Percentiles rank a stretch among this genome's conserved stretches.
These are phyloP conservation scores for Trichophyton schoenleinii DNA, from an alignment of 2,329 filamentous ascomycete genomes.

Conservation along the genomic window DNA sequence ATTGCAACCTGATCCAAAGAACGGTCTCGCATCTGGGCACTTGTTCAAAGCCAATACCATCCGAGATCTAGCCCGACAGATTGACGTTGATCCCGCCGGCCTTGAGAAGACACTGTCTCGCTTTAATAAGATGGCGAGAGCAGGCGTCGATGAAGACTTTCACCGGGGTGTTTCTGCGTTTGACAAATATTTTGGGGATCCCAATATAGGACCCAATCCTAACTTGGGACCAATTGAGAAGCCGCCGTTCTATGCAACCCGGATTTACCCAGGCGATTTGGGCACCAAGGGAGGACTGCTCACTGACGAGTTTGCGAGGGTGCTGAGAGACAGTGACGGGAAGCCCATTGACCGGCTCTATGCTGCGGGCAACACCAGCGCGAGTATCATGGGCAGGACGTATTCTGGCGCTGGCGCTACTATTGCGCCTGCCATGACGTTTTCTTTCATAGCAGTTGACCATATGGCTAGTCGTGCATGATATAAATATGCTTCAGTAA, in stretches of 20 bases:
- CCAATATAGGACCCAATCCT: slow-evolving; percentile 19
- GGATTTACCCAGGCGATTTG: slow-evolving; percentile 27
- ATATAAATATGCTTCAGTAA: background rate
- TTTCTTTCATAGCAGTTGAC: slow-evolving; percentile 15
- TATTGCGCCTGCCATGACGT: slow-evolving; percentile 27
- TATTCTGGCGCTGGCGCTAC: slow-evolving; percentile 27
- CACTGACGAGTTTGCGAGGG: slow-evolving; percentile 22
- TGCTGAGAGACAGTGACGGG: slow-evolving; percentile 12
- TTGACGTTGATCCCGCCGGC: slow-evolving; percentile 15
- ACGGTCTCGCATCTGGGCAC: slow-evolving; percentile 15
- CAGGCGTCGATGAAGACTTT: slow-evolving; percentile 25
- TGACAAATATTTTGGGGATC: slow-evolving; percentile 24
- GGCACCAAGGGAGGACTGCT: slow-evolving; percentile 29
- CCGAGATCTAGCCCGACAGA: slow-evolving; percentile 17
- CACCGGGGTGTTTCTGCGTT: slow-evolving; percentile 22
- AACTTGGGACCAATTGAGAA: slow-evolving; percentile 21
- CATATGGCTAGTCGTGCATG: background rate
- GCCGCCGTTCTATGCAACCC: slow-evolving; percentile 25
- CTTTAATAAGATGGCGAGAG: slow-evolving; percentile 21
- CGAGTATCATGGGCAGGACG: slow-evolving; percentile 24
- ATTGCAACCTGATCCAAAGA: slow-evolving; percentile 11
- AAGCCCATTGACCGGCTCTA: slow-evolving; percentile 23
- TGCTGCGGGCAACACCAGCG: slow-evolving; percentile 24
- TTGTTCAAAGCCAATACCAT: slow-evolving; percentile 18
- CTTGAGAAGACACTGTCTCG: slow-evolving; percentile 18